Evolutionary conservation across 2,329 filamentous ascomycete genomes (phyloP), one percentile per base, ranked within the genome.

Genomic region (Pestalotiopsis sp.): DNA sequence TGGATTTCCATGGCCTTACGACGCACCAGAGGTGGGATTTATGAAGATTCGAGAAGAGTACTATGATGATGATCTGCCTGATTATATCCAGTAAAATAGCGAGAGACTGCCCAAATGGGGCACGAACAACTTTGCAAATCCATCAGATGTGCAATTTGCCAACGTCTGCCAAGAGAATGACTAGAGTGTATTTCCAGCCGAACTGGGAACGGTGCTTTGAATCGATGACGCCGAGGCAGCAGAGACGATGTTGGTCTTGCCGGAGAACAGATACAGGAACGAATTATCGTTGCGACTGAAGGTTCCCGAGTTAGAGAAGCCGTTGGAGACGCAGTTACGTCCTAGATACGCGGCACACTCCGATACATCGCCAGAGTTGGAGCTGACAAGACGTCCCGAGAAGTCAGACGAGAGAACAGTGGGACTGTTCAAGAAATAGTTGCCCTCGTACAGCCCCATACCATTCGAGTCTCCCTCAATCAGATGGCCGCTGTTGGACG

Each of bases 371-470:
- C 68, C 41, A 4, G 65, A 68, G 66, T 75, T 73, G 1, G 75
- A 74, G n/a, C 72, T 71, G 73, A 78, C 74, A 2, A 77, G 71
- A 2, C 70, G 67, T 4, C 75, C 75, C n/a, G 71, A 65, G 67
- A 73, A 78, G 25, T 73, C 72, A 1, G 67, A 65, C 12, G 41
- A n/a, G 7, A 74, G 67, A 4, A 76, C 66, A 0, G 69, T 67
- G 20, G 73, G 72, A 31, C 74, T 73, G 67, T 74, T 72, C 52
- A 68, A 67, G 52, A 77, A 76, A 2, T 70, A 72, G 38, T 75
- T 76, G 4, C 75, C 76, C 52, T 78, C 76, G 41, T 74, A 76
- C 4, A 78, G 70, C n/a, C 74, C 76, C 65, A 72, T 73, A 14
- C 71, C 76, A 12, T 52, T 65, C 1, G 67, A 63, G 1, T 70